Evolutionary conservation across 2,329 filamentous ascomycete genomes (phyloP).

Genomic region (Neoarthrinium moseri): DNA sequence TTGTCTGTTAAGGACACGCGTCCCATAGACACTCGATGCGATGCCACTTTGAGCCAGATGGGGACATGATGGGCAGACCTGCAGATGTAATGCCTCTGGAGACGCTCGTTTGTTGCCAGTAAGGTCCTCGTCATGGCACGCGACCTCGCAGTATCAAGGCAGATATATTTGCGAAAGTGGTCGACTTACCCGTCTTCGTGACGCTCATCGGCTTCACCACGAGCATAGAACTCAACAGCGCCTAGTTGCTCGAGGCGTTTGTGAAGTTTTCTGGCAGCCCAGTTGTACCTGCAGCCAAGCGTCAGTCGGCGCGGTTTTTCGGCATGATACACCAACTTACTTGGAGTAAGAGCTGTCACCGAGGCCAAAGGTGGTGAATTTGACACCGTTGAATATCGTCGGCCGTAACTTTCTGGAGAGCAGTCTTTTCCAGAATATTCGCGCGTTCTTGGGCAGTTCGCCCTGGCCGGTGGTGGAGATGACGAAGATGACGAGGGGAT

Average conservation of each 20-base stretch:
- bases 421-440: constrained; percentile 80
- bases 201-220: constrained; percentile 89
- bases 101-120: too few relatives aligned
- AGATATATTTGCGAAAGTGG: too few relatives aligned
- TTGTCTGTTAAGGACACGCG: too few relatives aligned
- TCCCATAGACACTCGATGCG: too few relatives aligned
- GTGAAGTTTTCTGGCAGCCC: constrained; percentile 83
- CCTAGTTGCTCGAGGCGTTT: constrained; percentile 83
- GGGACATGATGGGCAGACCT: too few relatives aligned
- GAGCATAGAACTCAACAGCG: constrained; percentile 70
- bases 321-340: not conserved
- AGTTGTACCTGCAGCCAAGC: constrained; percentile 71
- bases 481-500: constrained; percentile 70
- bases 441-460: constrained; percentile 82
- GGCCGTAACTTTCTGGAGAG: constrained; percentile 74
- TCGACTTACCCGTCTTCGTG: constrained; percentile 82
- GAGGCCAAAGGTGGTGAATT: constrained; percentile 84
- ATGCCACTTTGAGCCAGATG: too few relatives aligned
- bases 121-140: too few relatives aligned
- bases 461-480: constrained; percentile 94
- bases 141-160: too few relatives aligned
- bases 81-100: too few relatives aligned
- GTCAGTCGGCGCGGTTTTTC: not conserved
- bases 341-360: constrained; percentile 88
- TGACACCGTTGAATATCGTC: constrained; percentile 65